Percentiles rank a stretch among this genome's conserved stretches.
phyloP scores from a whole-genome alignment of 208 protist genomes.

The Trypanosoma boissoni region DNA sequence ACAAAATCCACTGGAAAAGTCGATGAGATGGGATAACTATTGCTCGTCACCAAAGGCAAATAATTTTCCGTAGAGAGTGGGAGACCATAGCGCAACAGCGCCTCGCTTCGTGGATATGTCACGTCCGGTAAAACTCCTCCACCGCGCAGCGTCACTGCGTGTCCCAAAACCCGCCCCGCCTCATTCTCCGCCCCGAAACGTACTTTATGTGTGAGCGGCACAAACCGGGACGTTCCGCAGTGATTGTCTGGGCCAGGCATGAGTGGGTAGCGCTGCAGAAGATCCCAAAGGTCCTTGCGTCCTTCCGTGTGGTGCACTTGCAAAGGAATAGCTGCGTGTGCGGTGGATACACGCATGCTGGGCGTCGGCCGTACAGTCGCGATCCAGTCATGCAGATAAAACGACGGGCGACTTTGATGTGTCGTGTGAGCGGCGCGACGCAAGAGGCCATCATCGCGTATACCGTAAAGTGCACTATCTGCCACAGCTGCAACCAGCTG shows the following conservation, averaged over 20 bases:
- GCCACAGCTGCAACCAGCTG: conserved; percentile 66
- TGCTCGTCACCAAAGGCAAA: conserved; percentile 52
- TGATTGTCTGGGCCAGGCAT: conserved; percentile 9
- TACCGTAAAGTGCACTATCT: conserved; percentile 72
- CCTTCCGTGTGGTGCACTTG: conserved; percentile 21
- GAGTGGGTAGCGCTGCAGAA: conserved; percentile 50
- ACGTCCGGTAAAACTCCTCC: conserved; percentile 40
- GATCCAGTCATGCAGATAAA: conserved; percentile 70
- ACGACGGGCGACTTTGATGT: conserved; percentile 37
- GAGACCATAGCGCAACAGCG: conserved; percentile 73
- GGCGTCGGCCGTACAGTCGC: conserved; percentile 52
- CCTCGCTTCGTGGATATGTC: conserved; percentile 61
- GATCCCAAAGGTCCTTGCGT: conserved; percentile 54
- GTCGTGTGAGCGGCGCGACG: no score
- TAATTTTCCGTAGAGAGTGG: conserved; percentile 62
- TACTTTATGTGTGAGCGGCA: conserved; percentile 63
- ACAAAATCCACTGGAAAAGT: conserved; percentile 67
- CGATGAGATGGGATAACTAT: conserved; percentile 60
- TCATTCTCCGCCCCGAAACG: conserved; percentile 24
- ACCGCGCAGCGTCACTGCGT: conserved; percentile 66
- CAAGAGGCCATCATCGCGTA: conserved; percentile 43
- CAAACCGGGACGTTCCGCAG: conserved; percentile 22
- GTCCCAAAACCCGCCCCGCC: conserved; percentile 62
- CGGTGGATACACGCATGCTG: conserved; percentile 54
- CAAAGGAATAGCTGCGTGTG: conserved; percentile 59